Base-by-base conservation (phyloP, 1,284 basidiomycete genomes). In the Ustanciosporium gigantosporum region DNA sequence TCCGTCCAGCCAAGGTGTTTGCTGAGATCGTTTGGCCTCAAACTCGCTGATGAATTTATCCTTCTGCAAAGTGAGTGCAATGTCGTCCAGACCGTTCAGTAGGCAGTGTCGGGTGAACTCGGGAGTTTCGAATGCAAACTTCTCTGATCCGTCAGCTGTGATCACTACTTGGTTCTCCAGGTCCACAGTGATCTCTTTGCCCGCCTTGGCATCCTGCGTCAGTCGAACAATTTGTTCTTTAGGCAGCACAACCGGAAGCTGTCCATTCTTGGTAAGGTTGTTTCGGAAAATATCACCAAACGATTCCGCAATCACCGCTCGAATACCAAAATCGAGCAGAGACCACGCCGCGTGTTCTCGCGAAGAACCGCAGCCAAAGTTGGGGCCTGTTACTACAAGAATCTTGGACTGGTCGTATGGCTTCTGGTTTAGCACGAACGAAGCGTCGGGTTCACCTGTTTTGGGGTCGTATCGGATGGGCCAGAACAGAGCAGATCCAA, bases 261-360 rank as follows among this genome's bases (percentile, higher is more conserved):
- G 64, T 7, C 74, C 74, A 41, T 77, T 77, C 58, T 77, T 77
- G 45, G 66, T 66, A 19, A 72, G 48, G 47, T 77, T 77, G 47
- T 66, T 77, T 35, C 55, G 46, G 68, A 68, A 70, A 31, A 77
- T 77, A 42, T 77, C 74, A 22, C 58, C 74, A 36, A 75, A 68
- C 27, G 49, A 58, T 31, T 65, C 53, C 25, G 70, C 74, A 25
- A 77, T 74, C 25, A 77, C 70, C 7, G 60, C 64, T 4, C 67
- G 66, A 32, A 77, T 71, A 20, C 74, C 74, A 51, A 75, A 77
- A 53, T 77, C 74, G 31, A 68, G 62, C 48, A 77, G 51, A 29
- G 66, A 55, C 74, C 74, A 77, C 3, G 74, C 67, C 13, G 74
- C 74, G 43, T 77, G 74, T 34, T 77, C 74, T 13, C 74, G 60